Percentiles rank a stretch among this genome's conserved stretches.
These are phyloP conservation scores for Trifolium subterraneum DNA, from an alignment of 306 rosid species.

Conservation along the genomic window DNA sequence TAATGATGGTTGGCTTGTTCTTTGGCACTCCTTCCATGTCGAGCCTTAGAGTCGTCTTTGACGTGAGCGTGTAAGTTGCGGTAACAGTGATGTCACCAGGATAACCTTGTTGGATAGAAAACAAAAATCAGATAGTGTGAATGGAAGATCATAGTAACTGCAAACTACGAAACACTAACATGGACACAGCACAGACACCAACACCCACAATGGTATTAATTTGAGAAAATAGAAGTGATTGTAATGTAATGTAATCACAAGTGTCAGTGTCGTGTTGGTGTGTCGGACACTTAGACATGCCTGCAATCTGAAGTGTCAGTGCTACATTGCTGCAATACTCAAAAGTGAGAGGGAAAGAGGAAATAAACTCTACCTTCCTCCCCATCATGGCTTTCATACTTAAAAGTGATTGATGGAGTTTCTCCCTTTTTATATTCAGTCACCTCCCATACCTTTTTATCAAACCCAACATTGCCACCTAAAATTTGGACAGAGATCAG, in stretches of 20 bases:
- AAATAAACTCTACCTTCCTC: conserved; percentile 75
- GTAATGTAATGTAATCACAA: neutral
- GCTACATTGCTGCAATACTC: neutral
- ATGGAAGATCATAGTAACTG: neutral
- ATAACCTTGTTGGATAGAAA: conserved; percentile 57
- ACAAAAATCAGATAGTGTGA: conserved; percentile 17
- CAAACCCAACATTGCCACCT: conserved; percentile 92
- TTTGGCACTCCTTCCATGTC: conserved; percentile 93
- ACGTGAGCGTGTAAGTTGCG: conserved; percentile 81
- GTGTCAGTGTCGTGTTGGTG: neutral
- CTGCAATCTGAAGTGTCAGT: neutral
- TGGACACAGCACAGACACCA: neutral
- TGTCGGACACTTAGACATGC: neutral
- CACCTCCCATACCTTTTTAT: conserved; percentile 88
- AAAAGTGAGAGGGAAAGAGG: conserved; percentile 4
- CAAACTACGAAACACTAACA: neutral
- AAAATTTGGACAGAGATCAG: conserved; percentile 23
- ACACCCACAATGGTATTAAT: neutral
- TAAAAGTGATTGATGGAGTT: conserved; percentile 74
- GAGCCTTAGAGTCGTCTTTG: conserved; percentile 78
- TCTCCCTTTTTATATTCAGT: conserved; percentile 65
- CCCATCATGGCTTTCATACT: conserved; percentile 77
- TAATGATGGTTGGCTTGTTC: conserved; percentile 79
- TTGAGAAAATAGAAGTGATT: neutral
- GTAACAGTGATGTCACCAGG: conserved; percentile 79